Percentiles rank a stretch among this genome's conserved stretches.
phyloP scores from a whole-genome alignment of 768 basidiomycete species.

The Tricholoma terreum region DNA sequence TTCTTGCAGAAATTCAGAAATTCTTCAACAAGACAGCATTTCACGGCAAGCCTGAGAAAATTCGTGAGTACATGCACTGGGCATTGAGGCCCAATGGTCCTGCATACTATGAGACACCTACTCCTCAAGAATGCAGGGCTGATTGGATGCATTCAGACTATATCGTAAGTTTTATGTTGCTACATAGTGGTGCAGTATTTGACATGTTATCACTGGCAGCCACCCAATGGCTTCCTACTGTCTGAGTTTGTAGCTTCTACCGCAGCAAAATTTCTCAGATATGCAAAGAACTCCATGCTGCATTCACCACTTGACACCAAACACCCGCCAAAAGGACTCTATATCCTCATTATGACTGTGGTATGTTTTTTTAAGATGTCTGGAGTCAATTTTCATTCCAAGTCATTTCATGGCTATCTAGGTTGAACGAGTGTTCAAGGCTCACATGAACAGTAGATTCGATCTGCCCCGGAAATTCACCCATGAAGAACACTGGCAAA shows the following conservation, averaged over 20 bases:
- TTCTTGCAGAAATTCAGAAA: constrained; percentile 3
- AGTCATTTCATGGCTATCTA: background rate
- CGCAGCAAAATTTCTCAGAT: constrained; percentile 2
- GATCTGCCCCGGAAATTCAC: no score
- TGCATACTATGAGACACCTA: constrained; percentile 7
- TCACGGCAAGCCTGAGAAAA: background rate
- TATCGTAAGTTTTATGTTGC: constrained; percentile 5
- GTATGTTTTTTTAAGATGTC: constrained; percentile 3
- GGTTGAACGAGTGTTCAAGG: background rate
- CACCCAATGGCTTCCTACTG: constrained; percentile 6
- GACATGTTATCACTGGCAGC: background rate
- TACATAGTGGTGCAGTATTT: background rate
- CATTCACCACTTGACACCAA: constrained; percentile 1
- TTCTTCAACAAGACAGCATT: constrained; percentile 1
- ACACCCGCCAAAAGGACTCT: constrained; percentile 8
- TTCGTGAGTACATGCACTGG: constrained; percentile 6
- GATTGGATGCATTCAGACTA: background rate
- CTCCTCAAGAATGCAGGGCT: no score
- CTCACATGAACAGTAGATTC: no score
- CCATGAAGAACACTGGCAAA: no score
- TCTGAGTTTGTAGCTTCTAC: constrained; percentile 1
- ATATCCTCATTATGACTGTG: constrained; percentile 5
- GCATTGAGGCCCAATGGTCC: constrained; percentile 7
- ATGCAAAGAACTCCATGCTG: constrained; percentile 3
- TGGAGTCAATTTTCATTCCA: constrained; percentile 1